A percentile compares a stretch with the other conserved stretches of the same genome.
phyloP scores from a whole-genome alignment of 2,329 filamentous ascomycete genomes.

The Calonectria multiphialidica region DNA sequence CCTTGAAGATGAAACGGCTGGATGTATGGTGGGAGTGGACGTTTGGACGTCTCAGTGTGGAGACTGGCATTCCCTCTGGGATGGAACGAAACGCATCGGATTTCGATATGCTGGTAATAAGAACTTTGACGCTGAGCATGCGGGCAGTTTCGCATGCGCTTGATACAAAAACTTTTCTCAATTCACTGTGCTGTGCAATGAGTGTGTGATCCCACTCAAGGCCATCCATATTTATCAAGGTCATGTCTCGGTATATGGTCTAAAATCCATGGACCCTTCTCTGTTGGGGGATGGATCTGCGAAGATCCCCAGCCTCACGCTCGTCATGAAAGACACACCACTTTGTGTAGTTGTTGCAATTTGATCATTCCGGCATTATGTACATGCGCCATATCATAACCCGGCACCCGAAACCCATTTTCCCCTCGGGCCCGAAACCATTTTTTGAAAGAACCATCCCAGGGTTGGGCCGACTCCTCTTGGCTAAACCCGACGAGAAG shows the following conservation, averaged over 20 bases:
- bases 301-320: not conserved
- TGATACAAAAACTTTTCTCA: not conserved
- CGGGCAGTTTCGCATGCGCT: slow-evolving; percentile 29
- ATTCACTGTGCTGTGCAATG: not conserved
- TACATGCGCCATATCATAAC: slow-evolving; percentile 45
- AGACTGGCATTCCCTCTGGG: slow-evolving; percentile 18
- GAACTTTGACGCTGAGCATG: slow-evolving; percentile 32
- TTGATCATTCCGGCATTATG: slow-evolving; percentile 45
- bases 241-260: not conserved
- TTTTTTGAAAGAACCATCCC: slow-evolving; percentile 38
- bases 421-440: slow-evolving; percentile 29
- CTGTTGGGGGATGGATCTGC: not conserved
- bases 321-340: slow-evolving; percentile 2
- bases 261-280: not conserved
- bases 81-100: slow-evolving; percentile 18
- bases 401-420: slow-evolving; percentile 33
- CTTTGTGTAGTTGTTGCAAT: slow-evolving; percentile 20
- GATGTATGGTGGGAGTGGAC: slow-evolving; percentile 1
- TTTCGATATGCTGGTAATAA: slow-evolving; percentile 36
- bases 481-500: slow-evolving; percentile 34
- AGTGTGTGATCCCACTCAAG: not conserved
- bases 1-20: slow-evolving; percentile 17
- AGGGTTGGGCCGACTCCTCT: slow-evolving; percentile 27
- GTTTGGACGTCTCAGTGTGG: slow-evolving; percentile 6
- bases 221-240: not conserved